Evolutionary conservation across 345 rosid genomes (phyloP), one percentile per base, ranked within the genome.

Genomic region (Hevea brasiliensis): DNA sequence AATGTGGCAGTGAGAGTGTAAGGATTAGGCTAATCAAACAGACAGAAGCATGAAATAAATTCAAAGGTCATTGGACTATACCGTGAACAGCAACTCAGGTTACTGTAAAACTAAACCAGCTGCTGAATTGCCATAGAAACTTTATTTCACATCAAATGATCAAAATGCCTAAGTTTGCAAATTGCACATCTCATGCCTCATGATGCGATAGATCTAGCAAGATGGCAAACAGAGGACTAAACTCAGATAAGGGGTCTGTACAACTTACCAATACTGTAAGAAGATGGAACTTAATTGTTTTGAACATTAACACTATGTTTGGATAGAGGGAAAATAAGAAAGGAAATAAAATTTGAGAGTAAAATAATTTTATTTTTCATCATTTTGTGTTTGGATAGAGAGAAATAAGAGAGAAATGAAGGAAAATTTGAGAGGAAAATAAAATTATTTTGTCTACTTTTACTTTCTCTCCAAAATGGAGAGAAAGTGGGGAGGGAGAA

Each of bases 241-340:
- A 44, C n/a, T 66, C 18, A 57, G 23, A 35, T 12, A 56, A 51
- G 27, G 23, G 41, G 48, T 41, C 32, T 17, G 41, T 24, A 21
- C 41, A 50, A 69, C 73, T 55, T 68, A 69, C 55, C 69, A 53
- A 40, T 21, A 57, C 61, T 37, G 41, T 60, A 65, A 65, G 13
- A 51, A 66, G 48, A 8, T 51, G 21, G 40, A 35, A 73, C 42
- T 79, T 13, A 76, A 60, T 72, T 68, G 32, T 21, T 74, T 47
- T 47, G 64, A 53, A 47, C 37, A 15, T 68, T 72, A n/a, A n/a
- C n/a, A n/a, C n/a, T n/a, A n/a, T n/a, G n/a, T n/a, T n/a, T n/a
- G n/a, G n/a, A n/a, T n/a, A n/a, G n/a, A n/a, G n/a, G n/a, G n/a
- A n/a, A n/a, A n/a, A n/a, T n/a, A n/a, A n/a, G n/a, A n/a, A n/a